These are phyloP conservation scores for Hypoxylon fragiforme DNA, from an alignment of 495 filamentous ascomycete genomes.

Conservation along the genomic window DNA sequence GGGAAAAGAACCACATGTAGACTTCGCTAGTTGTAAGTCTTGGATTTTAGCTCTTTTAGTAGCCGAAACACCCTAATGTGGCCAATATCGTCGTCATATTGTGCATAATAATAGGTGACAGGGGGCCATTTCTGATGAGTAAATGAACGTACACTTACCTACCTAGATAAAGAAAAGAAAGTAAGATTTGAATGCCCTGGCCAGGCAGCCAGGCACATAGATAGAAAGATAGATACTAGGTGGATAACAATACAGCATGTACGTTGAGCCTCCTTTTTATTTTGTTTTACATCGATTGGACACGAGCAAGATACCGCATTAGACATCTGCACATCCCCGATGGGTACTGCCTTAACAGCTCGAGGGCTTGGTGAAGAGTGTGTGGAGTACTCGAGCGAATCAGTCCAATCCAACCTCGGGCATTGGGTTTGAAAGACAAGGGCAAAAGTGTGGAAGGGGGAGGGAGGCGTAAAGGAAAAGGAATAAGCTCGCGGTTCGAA, in stretches of 20 bases:
- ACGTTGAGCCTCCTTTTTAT: conserved; percentile 12
- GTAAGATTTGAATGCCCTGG: too few relatives aligned
- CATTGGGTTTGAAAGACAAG: background rate
- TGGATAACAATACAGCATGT: too few relatives aligned
- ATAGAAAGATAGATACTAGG: too few relatives aligned
- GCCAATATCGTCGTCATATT: conserved; percentile 8
- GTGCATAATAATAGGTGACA: too few relatives aligned
- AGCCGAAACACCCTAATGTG: conserved; percentile 1
- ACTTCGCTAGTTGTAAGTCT: conserved; percentile 21
- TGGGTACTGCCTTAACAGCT: conserved; percentile 3
- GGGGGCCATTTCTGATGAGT: too few relatives aligned
- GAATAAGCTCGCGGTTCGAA: conserved; percentile 17
- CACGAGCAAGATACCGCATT: conserved; percentile 16
- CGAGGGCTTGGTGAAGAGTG: background rate
- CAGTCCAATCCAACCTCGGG: too few relatives aligned
- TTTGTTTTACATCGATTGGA: conserved; percentile 9
- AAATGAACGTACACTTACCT: background rate
- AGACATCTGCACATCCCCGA: conserved; percentile 11
- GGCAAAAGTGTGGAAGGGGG: too few relatives aligned
- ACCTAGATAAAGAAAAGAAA: conserved; percentile 6
- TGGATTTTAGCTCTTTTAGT: conserved; percentile 22
- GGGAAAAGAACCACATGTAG: conserved; percentile 12
- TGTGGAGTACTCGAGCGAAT: too few relatives aligned
- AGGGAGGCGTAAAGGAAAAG: conserved; percentile 1
- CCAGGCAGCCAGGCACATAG: too few relatives aligned